Evolutionary conservation across 139 green algal genomes (phyloP).

Genomic region (Picochlorum costavermella): DNA sequence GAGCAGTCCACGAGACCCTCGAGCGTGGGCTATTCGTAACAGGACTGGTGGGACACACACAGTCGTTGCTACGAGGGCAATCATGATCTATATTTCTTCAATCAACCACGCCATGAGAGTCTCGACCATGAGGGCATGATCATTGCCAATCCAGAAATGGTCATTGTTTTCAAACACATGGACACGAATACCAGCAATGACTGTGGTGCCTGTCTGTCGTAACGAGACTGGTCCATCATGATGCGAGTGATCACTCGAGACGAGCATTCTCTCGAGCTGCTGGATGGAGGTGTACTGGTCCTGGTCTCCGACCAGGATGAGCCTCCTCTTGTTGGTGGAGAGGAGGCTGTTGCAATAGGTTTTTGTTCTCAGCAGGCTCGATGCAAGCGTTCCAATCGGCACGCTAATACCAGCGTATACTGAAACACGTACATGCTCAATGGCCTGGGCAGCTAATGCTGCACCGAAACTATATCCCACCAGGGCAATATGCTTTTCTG

Average conservation of each 20-base stretch:
- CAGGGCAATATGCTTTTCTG: constrained; percentile 4
- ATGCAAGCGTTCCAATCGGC: constrained; percentile 14
- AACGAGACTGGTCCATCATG: not conserved
- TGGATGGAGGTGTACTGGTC: constrained; percentile 21
- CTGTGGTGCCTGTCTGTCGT: not conserved
- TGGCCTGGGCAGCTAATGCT: constrained; percentile 22
- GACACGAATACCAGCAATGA: constrained; percentile 10
- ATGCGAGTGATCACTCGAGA: no score
- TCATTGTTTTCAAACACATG: constrained; percentile 13
- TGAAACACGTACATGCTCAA: constrained; percentile 13
- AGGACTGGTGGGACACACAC: no score
- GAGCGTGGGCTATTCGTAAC: no score
- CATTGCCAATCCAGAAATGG: constrained; percentile 17
- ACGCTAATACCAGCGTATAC: constrained; percentile 20
- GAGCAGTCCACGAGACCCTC: no score
- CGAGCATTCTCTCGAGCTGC: not conserved
- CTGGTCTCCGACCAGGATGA: constrained; percentile 19
- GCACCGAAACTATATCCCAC: constrained; percentile 29
- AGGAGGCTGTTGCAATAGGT: constrained; percentile 13
- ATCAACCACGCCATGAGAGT: not conserved
- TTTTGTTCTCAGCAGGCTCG: constrained; percentile 17
- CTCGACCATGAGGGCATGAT: constrained; percentile 10
- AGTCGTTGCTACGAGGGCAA: no score
- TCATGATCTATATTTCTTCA: not conserved
- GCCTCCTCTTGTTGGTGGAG: constrained; percentile 11